Conservation (phyloP, 2,329 filamentous ascomycete species). For the Aspergillus aculeatus region DNA sequence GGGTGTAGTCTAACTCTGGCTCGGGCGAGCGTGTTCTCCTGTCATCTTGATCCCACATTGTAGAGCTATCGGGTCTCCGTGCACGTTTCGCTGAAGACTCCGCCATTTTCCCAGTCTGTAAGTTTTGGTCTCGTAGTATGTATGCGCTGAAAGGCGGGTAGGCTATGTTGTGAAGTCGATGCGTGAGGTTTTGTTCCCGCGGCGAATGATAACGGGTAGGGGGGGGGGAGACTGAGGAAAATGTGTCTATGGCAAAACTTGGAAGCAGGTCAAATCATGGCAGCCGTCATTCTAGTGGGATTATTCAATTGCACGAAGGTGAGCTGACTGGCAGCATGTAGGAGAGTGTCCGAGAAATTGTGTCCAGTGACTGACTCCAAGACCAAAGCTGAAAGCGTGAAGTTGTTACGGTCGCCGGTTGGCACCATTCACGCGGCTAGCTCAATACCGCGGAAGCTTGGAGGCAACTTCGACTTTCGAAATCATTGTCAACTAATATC, state of each 20-base stretch:
- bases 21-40: conserved; percentile 28
- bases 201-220: background rate
- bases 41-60: conserved; percentile 58
- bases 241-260: background rate
- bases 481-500: too few relatives aligned
- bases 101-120: conserved; percentile 43
- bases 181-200: background rate
- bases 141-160: background rate
- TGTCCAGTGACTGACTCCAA: conserved; percentile 4
- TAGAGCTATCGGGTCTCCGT: conserved; percentile 56
- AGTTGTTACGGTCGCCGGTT: conserved; percentile 30
- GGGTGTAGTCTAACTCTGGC: conserved; percentile 33
- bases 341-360: background rate
- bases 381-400: conserved; percentile 19
- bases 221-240: background rate
- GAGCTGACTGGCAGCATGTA: background rate
- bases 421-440: conserved; percentile 20
- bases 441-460: background rate
- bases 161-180: background rate
- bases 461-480: background rate
- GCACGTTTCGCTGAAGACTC: conserved; percentile 54
- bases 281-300: background rate
- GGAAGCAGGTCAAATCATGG: background rate
- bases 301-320: background rate
- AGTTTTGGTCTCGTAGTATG: background rate